Conservation (phyloP, 1,284 basidiomycete genomes). For the Anthracocystis walkeri region DNA sequence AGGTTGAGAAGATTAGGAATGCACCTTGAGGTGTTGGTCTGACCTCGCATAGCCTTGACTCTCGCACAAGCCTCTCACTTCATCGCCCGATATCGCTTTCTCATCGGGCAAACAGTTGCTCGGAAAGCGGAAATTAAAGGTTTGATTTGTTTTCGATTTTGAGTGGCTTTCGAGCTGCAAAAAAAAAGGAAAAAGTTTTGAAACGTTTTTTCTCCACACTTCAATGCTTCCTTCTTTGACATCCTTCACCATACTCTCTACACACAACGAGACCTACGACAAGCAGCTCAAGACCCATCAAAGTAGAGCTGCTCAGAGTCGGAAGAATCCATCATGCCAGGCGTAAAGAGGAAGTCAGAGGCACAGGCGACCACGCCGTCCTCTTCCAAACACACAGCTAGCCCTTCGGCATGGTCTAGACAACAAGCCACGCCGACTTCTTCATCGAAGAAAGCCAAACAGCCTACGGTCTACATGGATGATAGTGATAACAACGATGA, state of each 20-base stretch:
- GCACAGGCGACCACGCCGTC: constrained; percentile 24
- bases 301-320: neutral
- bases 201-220: constrained; percentile 24
- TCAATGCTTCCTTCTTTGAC: neutral
- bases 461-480: constrained; percentile 18
- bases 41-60: neutral
- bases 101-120: constrained; percentile 3
- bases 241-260: constrained; percentile 3
- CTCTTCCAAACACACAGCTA: constrained; percentile 24
- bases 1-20: constrained; percentile 8
- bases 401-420: constrained; percentile 21
- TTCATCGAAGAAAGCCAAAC: constrained; percentile 14
- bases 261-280: neutral
- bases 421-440: constrained; percentile 14
- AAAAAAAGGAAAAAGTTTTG: constrained; percentile 23
- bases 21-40: constrained; percentile 21
- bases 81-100: neutral
- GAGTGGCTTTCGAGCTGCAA: neutral
- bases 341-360: constrained; percentile 52
- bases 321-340: constrained; percentile 36
- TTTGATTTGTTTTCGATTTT: neutral
- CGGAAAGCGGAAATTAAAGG: constrained; percentile 2
- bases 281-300: neutral
- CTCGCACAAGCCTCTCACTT: constrained; percentile 12
- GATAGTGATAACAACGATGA: constrained; percentile 61